Percentiles rank a stretch among this genome's conserved stretches.
Evolutionary conservation across 2,329 filamentous ascomycete genomes (phyloP).

Genomic region (Phialocephala sp.): DNA sequence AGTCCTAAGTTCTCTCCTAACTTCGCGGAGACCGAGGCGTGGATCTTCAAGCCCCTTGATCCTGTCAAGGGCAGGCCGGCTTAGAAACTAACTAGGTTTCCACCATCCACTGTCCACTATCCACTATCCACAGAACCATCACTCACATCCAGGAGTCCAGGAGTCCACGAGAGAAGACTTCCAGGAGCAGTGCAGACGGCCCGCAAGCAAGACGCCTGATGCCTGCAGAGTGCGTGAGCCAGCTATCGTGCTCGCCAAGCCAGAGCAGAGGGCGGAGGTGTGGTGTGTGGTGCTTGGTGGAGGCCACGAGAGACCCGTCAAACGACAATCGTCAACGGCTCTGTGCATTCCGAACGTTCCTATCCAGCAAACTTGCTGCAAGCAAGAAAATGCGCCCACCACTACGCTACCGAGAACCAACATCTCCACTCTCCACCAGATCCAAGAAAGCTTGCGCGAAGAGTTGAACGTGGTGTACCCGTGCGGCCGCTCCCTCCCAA

Average conservation of each 20-base stretch:
- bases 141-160: neutral
- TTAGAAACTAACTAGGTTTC: neutral
- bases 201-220: conserved; percentile 6
- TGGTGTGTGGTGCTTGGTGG: too few species aligned
- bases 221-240: neutral
- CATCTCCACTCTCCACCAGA: neutral
- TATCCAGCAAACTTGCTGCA: too few species aligned
- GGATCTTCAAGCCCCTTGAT: conserved; percentile 22
- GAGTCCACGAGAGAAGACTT: neutral
- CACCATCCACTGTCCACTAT: neutral
- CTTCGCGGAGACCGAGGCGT: neutral
- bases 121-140: neutral
- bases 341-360: conserved; percentile 6
- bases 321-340: conserved; percentile 1
- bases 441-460: neutral
- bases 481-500: conserved; percentile 7
- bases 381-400: neutral
- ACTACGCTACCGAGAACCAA: neutral
- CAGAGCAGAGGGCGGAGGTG: neutral
- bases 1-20: too few species aligned
- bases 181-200: conserved; percentile 6
- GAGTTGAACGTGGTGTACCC: neutral
- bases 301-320: neutral
- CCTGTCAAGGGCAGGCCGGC: conserved; percentile 2
- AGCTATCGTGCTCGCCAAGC: neutral